Conservation (phyloP, 495 filamentous ascomycete genomes). For the Penicillium verhagenii region DNA sequence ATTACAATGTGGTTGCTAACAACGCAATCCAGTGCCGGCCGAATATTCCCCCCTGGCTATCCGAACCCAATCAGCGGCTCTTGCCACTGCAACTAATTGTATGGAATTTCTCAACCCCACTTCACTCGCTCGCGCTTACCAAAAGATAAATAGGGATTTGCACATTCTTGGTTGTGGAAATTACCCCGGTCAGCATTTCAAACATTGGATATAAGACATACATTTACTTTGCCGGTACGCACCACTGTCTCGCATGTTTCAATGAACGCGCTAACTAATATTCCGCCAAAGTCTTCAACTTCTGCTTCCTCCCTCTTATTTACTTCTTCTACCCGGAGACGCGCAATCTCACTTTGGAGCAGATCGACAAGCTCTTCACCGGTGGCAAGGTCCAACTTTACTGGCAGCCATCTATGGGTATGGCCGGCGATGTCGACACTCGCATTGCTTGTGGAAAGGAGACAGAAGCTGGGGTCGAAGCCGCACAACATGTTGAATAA, state of each 20-base stretch:
- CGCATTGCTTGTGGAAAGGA: constrained; percentile 24
- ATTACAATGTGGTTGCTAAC: neutral
- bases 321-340: constrained; percentile 75
- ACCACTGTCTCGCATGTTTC: neutral
- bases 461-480: constrained; percentile 5
- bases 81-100: constrained; percentile 39
- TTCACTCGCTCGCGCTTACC: neutral
- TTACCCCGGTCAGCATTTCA: constrained; percentile 36
- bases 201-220: constrained; percentile 45
- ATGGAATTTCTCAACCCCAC: neutral
- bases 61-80: constrained; percentile 33
- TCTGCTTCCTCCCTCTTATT: constrained; percentile 67
- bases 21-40: constrained; percentile 25
- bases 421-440: constrained; percentile 25
- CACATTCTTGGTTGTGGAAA: constrained; percentile 43
- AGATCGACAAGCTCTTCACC: constrained; percentile 61
- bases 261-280: constrained; percentile 31
- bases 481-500: constrained; percentile 31
- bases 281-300: constrained; percentile 55
- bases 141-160: constrained; percentile 25
- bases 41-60: constrained; percentile 36
- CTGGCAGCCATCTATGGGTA: constrained; percentile 35
- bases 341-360: constrained; percentile 63
- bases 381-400: constrained; percentile 46
- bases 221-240: constrained; percentile 44